phyloP scores from a whole-genome alignment of 2,329 filamentous ascomycete species.

The Ascochyta viciae-villosae region DNA sequence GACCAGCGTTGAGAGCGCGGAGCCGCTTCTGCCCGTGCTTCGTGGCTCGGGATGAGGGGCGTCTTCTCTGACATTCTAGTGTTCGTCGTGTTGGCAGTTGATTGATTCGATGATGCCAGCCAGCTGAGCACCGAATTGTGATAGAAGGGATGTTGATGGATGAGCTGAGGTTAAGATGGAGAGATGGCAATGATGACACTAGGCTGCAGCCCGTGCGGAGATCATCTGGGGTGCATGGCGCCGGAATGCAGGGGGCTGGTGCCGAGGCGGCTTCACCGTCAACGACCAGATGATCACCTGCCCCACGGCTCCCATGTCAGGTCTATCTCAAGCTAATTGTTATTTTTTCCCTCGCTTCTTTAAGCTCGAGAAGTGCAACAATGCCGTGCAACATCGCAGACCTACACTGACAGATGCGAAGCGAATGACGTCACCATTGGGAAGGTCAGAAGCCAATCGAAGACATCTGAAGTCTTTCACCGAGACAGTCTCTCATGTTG shows the following conservation, averaged over 20 bases:
- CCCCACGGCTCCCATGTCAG: not conserved
- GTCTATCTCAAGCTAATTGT: not conserved
- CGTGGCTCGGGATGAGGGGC: constrained; percentile 26
- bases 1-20: constrained; percentile 23
- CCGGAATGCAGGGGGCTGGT: constrained; percentile 25
- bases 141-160: constrained; percentile 13
- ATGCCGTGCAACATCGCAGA: not conserved
- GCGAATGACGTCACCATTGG: not conserved
- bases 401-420: not conserved
- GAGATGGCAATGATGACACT: constrained; percentile 23
- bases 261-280: constrained; percentile 6
- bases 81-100: not conserved
- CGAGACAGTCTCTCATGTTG: too few relatives aligned
- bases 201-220: constrained; percentile 22
- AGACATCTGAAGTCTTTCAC: not conserved
- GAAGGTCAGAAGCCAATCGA: not conserved
- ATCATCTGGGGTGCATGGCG: constrained; percentile 31
- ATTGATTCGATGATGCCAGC: constrained; percentile 24
- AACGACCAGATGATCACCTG: not conserved
- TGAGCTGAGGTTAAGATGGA: constrained; percentile 7
- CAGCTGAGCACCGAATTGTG: constrained; percentile 30
- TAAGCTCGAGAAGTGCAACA: not conserved
- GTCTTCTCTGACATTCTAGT: constrained; percentile 31
- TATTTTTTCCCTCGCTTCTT: not conserved
- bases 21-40: constrained; percentile 14